Percentiles rank a stretch among this genome's conserved stretches.
Conservation (phyloP, 2,329 filamentous ascomycete species). For the Alternaria sp. region DNA sequence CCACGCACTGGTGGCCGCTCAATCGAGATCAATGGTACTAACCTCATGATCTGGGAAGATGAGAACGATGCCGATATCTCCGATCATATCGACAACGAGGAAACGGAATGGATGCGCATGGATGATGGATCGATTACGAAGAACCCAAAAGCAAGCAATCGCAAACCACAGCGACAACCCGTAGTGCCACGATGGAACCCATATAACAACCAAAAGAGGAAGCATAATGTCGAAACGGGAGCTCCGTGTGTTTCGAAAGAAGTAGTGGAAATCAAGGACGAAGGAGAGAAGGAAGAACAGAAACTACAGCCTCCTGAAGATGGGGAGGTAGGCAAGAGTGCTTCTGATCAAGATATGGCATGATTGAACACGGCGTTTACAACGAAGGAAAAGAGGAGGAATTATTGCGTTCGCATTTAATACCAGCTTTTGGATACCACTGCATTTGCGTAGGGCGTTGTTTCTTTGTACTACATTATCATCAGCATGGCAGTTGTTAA, state of each 20-base stretch:
- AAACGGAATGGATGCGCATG: conserved; percentile 49
- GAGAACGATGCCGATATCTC: conserved; percentile 51
- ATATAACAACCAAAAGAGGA: conserved; percentile 43
- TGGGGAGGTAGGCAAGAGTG: conserved; percentile 12
- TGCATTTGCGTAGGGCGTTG: conserved; percentile 19
- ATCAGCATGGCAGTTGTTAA: not conserved
- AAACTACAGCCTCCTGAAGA: conserved; percentile 20
- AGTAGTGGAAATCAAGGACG: conserved; percentile 23
- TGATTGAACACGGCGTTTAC: conserved; percentile 7
- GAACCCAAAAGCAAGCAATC: conserved; percentile 46
- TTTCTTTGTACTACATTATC: conserved; percentile 8
- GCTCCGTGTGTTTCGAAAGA: conserved; percentile 34
- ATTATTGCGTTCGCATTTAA: conserved; percentile 23
- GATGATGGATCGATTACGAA: conserved; percentile 50
- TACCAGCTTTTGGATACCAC: conserved; percentile 28
- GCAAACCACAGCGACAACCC: conserved; percentile 37
- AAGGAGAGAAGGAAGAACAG: conserved; percentile 19
- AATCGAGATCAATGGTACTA: conserved; percentile 49
- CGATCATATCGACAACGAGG: conserved; percentile 47
- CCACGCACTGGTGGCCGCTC: conserved; percentile 49
- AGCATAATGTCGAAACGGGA: conserved; percentile 27
- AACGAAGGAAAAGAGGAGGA: not conserved
- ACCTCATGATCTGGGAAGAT: conserved; percentile 53
- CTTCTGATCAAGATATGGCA: conserved; percentile 30
- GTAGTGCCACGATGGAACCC: conserved; percentile 45